Evolutionary conservation across 2,329 filamentous ascomycete species (phyloP).

Genomic region (Claviceps pusilla): DNA sequence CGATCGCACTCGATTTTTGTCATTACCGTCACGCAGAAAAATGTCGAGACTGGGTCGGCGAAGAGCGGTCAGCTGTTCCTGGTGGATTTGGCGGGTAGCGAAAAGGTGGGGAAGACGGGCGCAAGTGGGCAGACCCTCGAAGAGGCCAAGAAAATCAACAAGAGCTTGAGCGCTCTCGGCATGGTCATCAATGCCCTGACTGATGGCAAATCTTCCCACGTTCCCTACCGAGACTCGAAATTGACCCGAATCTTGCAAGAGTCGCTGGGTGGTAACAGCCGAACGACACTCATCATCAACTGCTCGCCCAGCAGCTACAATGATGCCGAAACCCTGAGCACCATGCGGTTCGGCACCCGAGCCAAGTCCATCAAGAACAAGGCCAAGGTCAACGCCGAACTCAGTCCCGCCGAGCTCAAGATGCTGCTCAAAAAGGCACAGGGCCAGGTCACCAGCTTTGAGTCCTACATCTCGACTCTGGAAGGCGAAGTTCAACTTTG

Average conservation of each 20-base stretch:
- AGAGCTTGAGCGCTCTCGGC: conserved; percentile 91
- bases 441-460: conserved; percentile 74
- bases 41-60: conserved; percentile 85
- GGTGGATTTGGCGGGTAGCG: conserved; percentile 93
- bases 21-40: conserved; percentile 93
- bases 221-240: conserved; percentile 96
- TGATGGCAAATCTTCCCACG: conserved; percentile 89
- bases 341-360: conserved; percentile 83
- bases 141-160: conserved; percentile 99
- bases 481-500: conserved; percentile 77
- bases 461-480: conserved; percentile 67
- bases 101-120: conserved; percentile 97
- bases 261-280: conserved; percentile 89
- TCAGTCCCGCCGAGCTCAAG: conserved; percentile 92
- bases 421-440: conserved; percentile 83
- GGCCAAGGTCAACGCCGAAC: conserved; percentile 97
- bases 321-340: conserved; percentile 84
- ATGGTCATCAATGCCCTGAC: conserved; percentile 99
- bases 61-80: conserved; percentile 95
- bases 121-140: conserved; percentile 93
- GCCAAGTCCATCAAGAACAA: conserved; percentile 99
- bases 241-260: conserved; percentile 95
- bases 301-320: conserved; percentile 99
- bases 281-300: conserved; percentile 97
- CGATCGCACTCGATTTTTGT: conserved; percentile 97